Evolutionary conservation across 2,329 filamentous ascomycete species (phyloP), one percentile per base, ranked within the genome.

Genomic region (Fusarium sp.): DNA sequence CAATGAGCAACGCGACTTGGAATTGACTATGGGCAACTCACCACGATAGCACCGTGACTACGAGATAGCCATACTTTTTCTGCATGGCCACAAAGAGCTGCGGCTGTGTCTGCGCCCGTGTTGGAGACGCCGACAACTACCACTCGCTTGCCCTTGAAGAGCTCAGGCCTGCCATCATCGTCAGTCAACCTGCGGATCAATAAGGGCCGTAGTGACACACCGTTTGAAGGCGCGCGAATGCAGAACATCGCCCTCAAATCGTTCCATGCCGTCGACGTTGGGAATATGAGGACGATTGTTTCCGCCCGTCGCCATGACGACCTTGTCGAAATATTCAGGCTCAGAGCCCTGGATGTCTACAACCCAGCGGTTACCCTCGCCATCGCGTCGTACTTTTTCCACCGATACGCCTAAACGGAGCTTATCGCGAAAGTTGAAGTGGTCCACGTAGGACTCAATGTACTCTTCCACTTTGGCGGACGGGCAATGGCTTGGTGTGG

Each of bases 51-150:
- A 7, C 84, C 84, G 5, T 81, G 80, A 0, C 82, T 81, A 45
- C 85, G 84, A 14, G 84, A 83, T 15, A 85, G 71, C 76, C 83
- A 86, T 8, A 85, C 78, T 42, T 84, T 82, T 8, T 79, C 73
- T 2, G 82, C 82, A 13, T 82, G 75, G 0, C 78, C 77, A 1
- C 81, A 75, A 10, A 86, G 77, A 10, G 78, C 77, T 4, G 82
- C 66, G 18, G 77, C 77, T 0, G 78, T 78, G 30, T 81, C 80
- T 24, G 74, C 77, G 4, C 76, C 77, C 2, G 83, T 85, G 51
- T 82, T 83, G 22, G 83, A 82, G 32, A 86, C 74, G 11, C 85
- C 85, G 6, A 87, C 78, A 0, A 87, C 77, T 2, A 87, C 63
- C 5, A 87, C 83, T 15, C 78, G 84, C 70, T 86, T 84, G 12